Percentiles rank a stretch among this genome's conserved stretches.
Conservation (phyloP, 805 yeast genomes). For the Candida insectorum region DNA sequence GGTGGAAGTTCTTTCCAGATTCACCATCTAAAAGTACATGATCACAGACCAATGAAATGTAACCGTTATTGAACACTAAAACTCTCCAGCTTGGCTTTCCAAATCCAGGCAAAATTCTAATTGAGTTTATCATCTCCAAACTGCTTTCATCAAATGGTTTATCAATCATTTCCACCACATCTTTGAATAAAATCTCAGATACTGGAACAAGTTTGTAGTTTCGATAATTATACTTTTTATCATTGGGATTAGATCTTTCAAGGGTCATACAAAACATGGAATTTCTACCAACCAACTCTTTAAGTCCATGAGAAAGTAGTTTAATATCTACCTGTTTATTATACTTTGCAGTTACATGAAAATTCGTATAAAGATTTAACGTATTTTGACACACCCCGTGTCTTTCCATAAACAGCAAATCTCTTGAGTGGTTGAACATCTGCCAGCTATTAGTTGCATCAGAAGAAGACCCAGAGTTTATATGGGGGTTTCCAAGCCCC, state of each 20-base stretch:
- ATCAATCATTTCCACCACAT: conserved; percentile 15
- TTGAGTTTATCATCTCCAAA: conserved; percentile 8
- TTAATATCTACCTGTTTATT: conserved; percentile 9
- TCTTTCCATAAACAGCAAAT: no score
- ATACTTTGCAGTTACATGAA: conserved; percentile 21
- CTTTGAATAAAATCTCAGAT: conserved; percentile 15
- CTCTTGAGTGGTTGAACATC: no score
- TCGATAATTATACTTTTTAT: neutral
- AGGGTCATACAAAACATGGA: conserved; percentile 10
- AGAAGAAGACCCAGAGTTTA: no score
- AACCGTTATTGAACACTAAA: conserved; percentile 13
- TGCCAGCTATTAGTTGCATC: no score
- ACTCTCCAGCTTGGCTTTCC: conserved; percentile 17
- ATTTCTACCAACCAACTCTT: conserved; percentile 12
- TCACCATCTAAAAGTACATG: conserved; percentile 33
- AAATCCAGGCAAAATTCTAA: neutral
- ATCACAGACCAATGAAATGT: conserved; percentile 22
- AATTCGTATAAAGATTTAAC: conserved; percentile 16
- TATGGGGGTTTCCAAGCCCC: no score
- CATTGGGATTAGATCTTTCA: neutral
- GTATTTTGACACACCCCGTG: neutral
- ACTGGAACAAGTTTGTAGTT: no score
- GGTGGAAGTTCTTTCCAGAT: conserved; percentile 27
- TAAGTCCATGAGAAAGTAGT: conserved; percentile 18
- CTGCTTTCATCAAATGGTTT: conserved; percentile 12